A percentile compares a stretch with the other conserved stretches of the same genome.
These are phyloP conservation scores for Firmiana major DNA, from an alignment of 345 rosid genomes.

Conservation along the genomic window DNA sequence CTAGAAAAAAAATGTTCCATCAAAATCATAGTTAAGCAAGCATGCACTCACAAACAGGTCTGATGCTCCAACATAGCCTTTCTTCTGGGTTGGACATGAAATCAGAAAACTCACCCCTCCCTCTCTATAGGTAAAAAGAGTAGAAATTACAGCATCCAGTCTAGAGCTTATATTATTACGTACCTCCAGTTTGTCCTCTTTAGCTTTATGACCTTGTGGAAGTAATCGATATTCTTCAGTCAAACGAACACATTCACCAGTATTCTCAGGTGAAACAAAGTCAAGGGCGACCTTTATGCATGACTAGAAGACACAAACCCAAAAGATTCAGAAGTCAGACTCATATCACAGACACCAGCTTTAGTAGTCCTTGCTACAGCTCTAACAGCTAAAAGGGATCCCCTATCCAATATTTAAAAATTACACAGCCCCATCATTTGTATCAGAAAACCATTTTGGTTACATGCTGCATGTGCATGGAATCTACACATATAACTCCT, in stretches of 20 bases:
- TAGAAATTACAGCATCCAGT: background rate
- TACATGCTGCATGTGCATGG: background rate
- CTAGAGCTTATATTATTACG: background rate
- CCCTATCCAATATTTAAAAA: background rate
- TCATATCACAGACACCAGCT: background rate
- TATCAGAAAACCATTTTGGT: background rate
- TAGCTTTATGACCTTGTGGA: conserved; percentile 42
- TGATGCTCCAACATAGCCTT: background rate
- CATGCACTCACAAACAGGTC: background rate
- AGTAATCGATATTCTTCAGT: conserved; percentile 51
- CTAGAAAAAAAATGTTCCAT: background rate
- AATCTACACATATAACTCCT: background rate
- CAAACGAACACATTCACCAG: conserved; percentile 48
- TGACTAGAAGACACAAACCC: conserved; percentile 25
- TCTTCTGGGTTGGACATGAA: background rate
- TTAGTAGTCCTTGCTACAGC: background rate
- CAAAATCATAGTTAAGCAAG: background rate
- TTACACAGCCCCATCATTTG: background rate
- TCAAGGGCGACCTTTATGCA: conserved; percentile 51
- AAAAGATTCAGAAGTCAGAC: background rate
- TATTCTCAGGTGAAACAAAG: conserved; percentile 60
- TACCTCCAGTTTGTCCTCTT: conserved; percentile 53
- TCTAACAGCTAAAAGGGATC: background rate
- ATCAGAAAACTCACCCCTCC: background rate
- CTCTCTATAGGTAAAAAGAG: background rate